Percentiles rank a stretch among this genome's conserved stretches.
Evolutionary conservation across 768 basidiomycete genomes (phyloP).

Genomic region (Cyathus striatus): DNA sequence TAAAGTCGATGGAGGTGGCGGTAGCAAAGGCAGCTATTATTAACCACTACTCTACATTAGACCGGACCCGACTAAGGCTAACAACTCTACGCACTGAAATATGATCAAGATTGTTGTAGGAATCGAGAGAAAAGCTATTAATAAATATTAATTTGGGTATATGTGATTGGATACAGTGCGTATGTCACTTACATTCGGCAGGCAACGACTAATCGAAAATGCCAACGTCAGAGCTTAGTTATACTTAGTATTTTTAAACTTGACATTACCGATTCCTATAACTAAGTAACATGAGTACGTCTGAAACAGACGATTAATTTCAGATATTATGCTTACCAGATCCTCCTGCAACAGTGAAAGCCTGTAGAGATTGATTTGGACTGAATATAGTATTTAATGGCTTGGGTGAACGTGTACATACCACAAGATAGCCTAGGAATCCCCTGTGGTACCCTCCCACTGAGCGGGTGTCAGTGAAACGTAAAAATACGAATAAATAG

Average conservation of each 20-base stretch:
- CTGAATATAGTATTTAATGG: slow-evolving; percentile 12
- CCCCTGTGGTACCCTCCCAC: slow-evolving; percentile 33
- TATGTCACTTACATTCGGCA: slow-evolving; percentile 32
- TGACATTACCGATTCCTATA: slow-evolving; percentile 25
- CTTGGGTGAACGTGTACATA: slow-evolving; percentile 12
- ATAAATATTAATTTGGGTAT: background rate
- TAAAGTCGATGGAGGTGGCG: slow-evolving; percentile 38
- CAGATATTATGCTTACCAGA: slow-evolving; percentile 23
- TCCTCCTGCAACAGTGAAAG: slow-evolving; percentile 28
- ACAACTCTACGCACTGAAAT: slow-evolving; percentile 23
- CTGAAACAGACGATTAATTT: background rate
- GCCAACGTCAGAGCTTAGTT: background rate
- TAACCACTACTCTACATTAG: slow-evolving; percentile 28
- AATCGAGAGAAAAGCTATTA: slow-evolving; percentile 23
- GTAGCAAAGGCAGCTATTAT: slow-evolving; percentile 35
- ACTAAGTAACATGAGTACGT: slow-evolving; percentile 10
- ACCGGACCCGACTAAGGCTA: background rate
- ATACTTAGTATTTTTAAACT: background rate
- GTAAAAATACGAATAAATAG: background rate
- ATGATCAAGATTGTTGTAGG: slow-evolving; percentile 20
- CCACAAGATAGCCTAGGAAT: slow-evolving; percentile 28
- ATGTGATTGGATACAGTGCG: background rate
- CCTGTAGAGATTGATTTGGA: slow-evolving; percentile 13
- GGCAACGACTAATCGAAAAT: slow-evolving; percentile 19
- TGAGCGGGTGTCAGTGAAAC: slow-evolving; percentile 3